phyloP scores from a whole-genome alignment of 2,329 filamentous ascomycete species.

The Blumeriella jaapii region DNA sequence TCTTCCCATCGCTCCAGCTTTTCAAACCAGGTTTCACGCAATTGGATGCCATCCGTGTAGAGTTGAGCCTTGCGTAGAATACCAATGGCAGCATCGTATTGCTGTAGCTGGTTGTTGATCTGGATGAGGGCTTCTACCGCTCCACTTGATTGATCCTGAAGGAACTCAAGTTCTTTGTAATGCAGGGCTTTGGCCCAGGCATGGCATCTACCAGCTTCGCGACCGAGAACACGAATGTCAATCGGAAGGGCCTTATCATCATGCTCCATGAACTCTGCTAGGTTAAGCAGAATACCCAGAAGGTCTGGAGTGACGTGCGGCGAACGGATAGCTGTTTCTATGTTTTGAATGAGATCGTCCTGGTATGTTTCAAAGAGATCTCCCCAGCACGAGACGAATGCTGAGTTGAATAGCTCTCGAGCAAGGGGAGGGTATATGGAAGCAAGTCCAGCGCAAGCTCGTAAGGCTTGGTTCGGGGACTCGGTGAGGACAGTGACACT shows the following conservation, averaged over 20 bases:
- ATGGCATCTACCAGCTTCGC: slow-evolving; percentile 92
- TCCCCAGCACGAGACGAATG: slow-evolving; percentile 98
- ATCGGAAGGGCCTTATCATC: slow-evolving; percentile 98
- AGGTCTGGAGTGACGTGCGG: slow-evolving; percentile 94
- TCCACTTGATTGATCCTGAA: slow-evolving; percentile 91
- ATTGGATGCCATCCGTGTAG: slow-evolving; percentile 83
- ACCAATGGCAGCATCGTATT: slow-evolving; percentile 95
- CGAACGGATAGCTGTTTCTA: slow-evolving; percentile 90
- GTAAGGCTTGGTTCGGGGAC: slow-evolving; percentile 87
- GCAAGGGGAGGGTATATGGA: slow-evolving; percentile 87
- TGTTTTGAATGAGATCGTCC: slow-evolving; percentile 89
- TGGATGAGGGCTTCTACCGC: slow-evolving; percentile 96
- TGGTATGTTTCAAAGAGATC: slow-evolving; percentile 96
- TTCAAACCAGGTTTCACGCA: slow-evolving; percentile 98
- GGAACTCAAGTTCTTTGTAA: slow-evolving; percentile 97
- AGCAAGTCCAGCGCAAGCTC: slow-evolving; percentile 84
- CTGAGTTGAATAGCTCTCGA: slow-evolving; percentile 92
- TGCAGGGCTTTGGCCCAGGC: slow-evolving; percentile 96
- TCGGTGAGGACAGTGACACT: slow-evolving; percentile 92
- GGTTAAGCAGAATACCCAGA: slow-evolving; percentile 82
- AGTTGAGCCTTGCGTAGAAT: slow-evolving; percentile 92
- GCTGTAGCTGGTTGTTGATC: slow-evolving; percentile 98
- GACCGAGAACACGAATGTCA: slow-evolving; percentile 86
- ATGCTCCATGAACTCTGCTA: slow-evolving; percentile 99
- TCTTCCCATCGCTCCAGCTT: slow-evolving; percentile 98